phyloP scores from a whole-genome alignment of 768 basidiomycete genomes.

The Suillus subaureus region DNA sequence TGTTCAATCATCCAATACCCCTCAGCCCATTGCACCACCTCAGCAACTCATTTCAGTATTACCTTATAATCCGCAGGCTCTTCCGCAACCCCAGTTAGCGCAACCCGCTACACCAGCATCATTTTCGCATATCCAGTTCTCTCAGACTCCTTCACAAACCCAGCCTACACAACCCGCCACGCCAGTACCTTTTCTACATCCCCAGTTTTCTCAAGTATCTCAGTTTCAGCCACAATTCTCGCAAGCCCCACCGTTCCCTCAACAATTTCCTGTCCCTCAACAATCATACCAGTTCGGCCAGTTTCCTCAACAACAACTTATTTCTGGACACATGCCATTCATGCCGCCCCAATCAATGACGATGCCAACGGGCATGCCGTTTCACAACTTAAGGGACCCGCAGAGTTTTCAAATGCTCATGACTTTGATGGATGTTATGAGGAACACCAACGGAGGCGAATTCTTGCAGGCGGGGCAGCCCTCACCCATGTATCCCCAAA shows the following conservation, averaged over 20 bases:
- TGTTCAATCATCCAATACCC: slow-evolving; percentile 5
- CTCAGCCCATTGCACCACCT: slow-evolving; percentile 10
- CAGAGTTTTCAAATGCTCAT: slow-evolving; percentile 7
- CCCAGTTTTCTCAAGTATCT: slow-evolving; percentile 18
- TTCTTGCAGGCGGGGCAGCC: slow-evolving; percentile 6
- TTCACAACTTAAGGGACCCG: slow-evolving; percentile 1
- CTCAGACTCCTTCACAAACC: slow-evolving; percentile 10
- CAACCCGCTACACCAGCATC: slow-evolving; percentile 7
- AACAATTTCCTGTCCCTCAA: slow-evolving; percentile 15
- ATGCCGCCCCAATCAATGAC: background rate
- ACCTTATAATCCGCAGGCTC: slow-evolving; percentile 15
- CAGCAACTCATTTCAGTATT: slow-evolving; percentile 18
- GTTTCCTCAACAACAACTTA: background rate
- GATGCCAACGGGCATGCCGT: background rate
- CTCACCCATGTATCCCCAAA: slow-evolving; percentile 5
- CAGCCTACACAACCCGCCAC: slow-evolving; percentile 22
- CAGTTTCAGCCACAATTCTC: slow-evolving; percentile 22
- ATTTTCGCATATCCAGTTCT: slow-evolving; percentile 13
- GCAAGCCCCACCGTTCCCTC: slow-evolving; percentile 21
- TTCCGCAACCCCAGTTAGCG: slow-evolving; percentile 21
- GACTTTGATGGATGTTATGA: slow-evolving; percentile 16
- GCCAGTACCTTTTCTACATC: background rate
- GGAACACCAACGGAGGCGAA: slow-evolving; percentile 12
- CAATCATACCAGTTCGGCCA: slow-evolving; percentile 6
- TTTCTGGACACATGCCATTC: slow-evolving; percentile 3